These are phyloP conservation scores for Cochlearia excelsa DNA, from an alignment of 345 rosid genomes.

Conservation along the genomic window DNA sequence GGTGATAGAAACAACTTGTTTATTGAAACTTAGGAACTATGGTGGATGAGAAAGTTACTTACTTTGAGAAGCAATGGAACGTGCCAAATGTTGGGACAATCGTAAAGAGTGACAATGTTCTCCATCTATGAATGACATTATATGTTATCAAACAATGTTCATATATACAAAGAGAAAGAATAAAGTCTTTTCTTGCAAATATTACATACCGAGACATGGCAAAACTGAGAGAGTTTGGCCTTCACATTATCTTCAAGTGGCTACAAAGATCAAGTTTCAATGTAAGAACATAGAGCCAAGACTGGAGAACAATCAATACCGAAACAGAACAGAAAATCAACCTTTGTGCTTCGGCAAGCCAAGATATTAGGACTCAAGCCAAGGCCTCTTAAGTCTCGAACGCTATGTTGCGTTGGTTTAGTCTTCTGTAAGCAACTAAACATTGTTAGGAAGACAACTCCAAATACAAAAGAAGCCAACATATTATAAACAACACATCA, in stretches of 20 bases:
- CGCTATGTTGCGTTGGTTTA: constrained; percentile 98
- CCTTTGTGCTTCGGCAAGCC: constrained; percentile 88
- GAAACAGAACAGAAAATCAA: constrained; percentile 31
- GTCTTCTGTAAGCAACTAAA: constrained; percentile 62
- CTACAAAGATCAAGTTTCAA: constrained; percentile 41
- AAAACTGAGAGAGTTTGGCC: constrained; percentile 84
- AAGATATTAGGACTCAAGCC: constrained; percentile 85
- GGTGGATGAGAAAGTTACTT: constrained; percentile 30
- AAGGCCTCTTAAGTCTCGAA: constrained; percentile 74
- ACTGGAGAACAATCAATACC: background rate
- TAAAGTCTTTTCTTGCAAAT: background rate
- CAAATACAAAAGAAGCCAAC: background rate
- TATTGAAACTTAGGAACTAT: constrained; percentile 1
- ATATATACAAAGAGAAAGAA: constrained; percentile 11
- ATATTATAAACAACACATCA: no score
- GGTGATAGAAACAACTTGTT: background rate
- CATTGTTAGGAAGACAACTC: constrained; percentile 5
- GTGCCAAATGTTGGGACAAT: constrained; percentile 97
- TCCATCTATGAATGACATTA: constrained; percentile 53
- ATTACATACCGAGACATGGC: constrained; percentile 75
- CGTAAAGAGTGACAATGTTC: constrained; percentile 73
- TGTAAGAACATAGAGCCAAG: constrained; percentile 23
- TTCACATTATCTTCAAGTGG: constrained; percentile 83
- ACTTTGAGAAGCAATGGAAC: constrained; percentile 86
- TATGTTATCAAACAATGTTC: constrained; percentile 4